A percentile compares a stretch with the other conserved stretches of the same genome.
Conservation (phyloP, 1,284 basidiomycete genomes). For the Naganishia sp. region DNA sequence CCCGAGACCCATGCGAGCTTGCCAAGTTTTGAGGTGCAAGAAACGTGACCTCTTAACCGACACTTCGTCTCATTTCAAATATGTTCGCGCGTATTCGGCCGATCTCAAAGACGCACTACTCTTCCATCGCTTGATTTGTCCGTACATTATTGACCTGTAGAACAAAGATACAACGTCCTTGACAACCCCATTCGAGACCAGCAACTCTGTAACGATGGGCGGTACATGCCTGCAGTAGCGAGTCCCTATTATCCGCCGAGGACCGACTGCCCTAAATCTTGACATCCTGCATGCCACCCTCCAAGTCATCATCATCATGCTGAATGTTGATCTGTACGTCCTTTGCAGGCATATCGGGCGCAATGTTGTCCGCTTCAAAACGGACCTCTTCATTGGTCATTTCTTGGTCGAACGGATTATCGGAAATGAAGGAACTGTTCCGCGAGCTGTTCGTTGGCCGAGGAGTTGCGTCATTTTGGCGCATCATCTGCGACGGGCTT, state of each 20-base stretch:
- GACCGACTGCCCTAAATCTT: constrained; percentile 3
- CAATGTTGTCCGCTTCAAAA: background rate
- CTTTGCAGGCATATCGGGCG: background rate
- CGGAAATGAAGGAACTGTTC: constrained; percentile 9
- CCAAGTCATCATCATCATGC: constrained; percentile 1
- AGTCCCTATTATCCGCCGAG: no score
- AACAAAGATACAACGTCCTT: no score
- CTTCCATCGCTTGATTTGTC: no score
- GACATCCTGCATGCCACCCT: constrained; percentile 21
- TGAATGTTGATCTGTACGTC: background rate
- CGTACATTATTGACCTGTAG: no score
- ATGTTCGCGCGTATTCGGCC: no score
- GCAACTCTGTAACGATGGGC: no score
- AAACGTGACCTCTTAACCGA: no score
- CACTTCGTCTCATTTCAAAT: no score
- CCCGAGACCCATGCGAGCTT: no score
- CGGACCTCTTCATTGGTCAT: background rate
- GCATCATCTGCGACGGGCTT: constrained; percentile 19
- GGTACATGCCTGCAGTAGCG: background rate
- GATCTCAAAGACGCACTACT: no score
- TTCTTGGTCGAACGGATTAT: constrained; percentile 4
- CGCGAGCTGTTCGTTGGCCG: constrained; percentile 6
- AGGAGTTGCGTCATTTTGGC: constrained; percentile 11
- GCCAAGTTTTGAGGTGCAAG: no score
- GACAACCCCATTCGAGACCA: no score